phyloP scores from a whole-genome alignment of 208 protist species.

The Trypanosoma scelopori region DNA sequence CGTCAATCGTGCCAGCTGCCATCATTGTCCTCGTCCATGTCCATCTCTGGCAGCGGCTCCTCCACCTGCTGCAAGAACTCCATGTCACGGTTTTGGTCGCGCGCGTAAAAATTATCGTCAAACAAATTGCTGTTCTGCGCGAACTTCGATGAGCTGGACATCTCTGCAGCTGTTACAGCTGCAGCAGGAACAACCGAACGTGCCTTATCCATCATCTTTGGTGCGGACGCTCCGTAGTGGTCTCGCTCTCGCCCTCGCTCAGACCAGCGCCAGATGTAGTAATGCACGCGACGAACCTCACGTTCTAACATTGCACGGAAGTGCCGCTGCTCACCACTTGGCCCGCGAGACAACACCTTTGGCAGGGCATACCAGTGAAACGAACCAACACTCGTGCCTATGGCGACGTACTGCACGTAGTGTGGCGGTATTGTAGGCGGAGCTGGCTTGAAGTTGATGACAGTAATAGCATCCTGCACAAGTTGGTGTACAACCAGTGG shows the following conservation, averaged over 20 bases:
- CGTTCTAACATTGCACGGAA: constrained; percentile 85
- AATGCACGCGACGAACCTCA: constrained; percentile 83
- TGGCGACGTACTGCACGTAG: constrained; percentile 81
- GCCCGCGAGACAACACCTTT: constrained; percentile 65
- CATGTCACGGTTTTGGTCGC: constrained; percentile 56
- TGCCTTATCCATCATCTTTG: constrained; percentile 39
- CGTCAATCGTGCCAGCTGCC: neutral
- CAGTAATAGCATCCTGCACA: constrained; percentile 88
- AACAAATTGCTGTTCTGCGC: neutral
- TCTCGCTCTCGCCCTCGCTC: constrained; percentile 80
- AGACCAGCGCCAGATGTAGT: constrained; percentile 83
- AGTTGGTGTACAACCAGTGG: constrained; percentile 85
- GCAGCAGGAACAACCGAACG: constrained; percentile 3
- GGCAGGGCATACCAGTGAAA: constrained; percentile 91
- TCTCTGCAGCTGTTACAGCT: neutral
- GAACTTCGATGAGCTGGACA: neutral
- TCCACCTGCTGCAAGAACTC: constrained; percentile 76
- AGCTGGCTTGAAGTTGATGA: constrained; percentile 83
- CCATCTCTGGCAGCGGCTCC: constrained; percentile 39
- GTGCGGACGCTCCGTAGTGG: constrained; percentile 57
- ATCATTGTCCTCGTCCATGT: neutral
- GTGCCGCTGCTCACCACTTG: constrained; percentile 78
- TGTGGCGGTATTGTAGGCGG: constrained; percentile 34
- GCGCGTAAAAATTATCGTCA: constrained; percentile 61
- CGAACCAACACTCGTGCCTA: constrained; percentile 84